Percentiles rank a stretch among this genome's conserved stretches.
Evolutionary conservation across 1,284 basidiomycete genomes (phyloP).

Genomic region (Hortiboletus rubellus): DNA sequence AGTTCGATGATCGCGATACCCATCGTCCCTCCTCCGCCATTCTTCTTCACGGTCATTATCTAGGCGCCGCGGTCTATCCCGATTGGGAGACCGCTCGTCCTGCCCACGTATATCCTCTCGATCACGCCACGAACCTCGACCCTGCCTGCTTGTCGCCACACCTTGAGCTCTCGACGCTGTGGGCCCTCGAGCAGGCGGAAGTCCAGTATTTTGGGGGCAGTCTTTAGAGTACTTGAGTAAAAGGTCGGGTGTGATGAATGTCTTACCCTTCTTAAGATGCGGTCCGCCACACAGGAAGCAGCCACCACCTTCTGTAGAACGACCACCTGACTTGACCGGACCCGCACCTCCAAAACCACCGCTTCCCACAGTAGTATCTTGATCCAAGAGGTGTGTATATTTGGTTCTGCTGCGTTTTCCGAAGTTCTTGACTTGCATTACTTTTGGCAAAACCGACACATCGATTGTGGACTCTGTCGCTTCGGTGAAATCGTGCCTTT

Average conservation of each 20-base stretch:
- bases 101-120: conserved; percentile 30
- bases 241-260: background rate
- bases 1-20: conserved; percentile 20
- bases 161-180: conserved; percentile 51
- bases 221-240: conserved; percentile 43
- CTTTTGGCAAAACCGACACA: conserved; percentile 82
- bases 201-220: conserved; percentile 69
- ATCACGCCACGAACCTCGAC: conserved; percentile 46
- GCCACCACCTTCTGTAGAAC: conserved; percentile 57
- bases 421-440: conserved; percentile 98
- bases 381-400: conserved; percentile 93
- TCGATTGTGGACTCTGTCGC: conserved; percentile 87
- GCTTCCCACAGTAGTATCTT: conserved; percentile 77
- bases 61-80: conserved; percentile 27
- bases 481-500: conserved; percentile 83
- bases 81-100: conserved; percentile 26
- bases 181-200: conserved; percentile 39
- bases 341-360: conserved; percentile 72
- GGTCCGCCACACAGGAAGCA: conserved; percentile 93
- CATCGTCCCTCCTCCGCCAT: conserved; percentile 28
- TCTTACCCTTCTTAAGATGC: conserved; percentile 81
- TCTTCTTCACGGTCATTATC: conserved; percentile 27
- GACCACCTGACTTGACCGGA: conserved; percentile 56
- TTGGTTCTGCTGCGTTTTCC: conserved; percentile 92
- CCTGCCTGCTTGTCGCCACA: conserved; percentile 43